phyloP scores from a whole-genome alignment of 2,329 filamentous ascomycete species.

The Colletotrichum agaves region DNA sequence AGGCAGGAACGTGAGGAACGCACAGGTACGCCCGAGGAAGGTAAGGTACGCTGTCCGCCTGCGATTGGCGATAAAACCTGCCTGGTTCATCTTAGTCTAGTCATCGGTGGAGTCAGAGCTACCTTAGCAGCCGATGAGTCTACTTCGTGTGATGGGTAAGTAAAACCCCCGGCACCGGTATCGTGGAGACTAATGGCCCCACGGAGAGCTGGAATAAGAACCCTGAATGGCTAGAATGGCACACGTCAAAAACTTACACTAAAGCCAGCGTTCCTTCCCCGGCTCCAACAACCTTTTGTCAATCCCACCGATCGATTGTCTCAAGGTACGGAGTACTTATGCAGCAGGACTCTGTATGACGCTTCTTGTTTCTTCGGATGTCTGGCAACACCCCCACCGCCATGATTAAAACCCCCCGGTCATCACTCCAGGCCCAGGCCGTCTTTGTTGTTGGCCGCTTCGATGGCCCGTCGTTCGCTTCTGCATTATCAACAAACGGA shows the following conservation, averaged over 20 bases:
- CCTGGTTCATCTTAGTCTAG: too few species aligned
- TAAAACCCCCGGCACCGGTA: too few species aligned
- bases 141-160: too few species aligned
- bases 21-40: too few species aligned
- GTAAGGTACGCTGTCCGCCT: too few species aligned
- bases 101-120: too few species aligned
- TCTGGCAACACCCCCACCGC: neutral
- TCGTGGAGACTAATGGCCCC: too few species aligned
- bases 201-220: too few species aligned
- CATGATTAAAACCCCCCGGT: neutral
- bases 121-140: too few species aligned
- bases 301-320: slow-evolving; percentile 3
- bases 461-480: neutral
- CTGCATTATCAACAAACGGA: neutral
- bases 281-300: neutral
- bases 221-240: too few species aligned
- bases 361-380: neutral
- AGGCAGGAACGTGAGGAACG: too few species aligned
- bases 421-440: neutral
- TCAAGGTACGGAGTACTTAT: neutral
- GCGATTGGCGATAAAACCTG: neutral
- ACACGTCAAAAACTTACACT: too few species aligned
- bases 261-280: neutral
- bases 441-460: neutral
- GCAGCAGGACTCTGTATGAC: neutral